Evolutionary conservation across 139 green algal genomes (phyloP).

Genomic region (Coelastrella sp.): DNA sequence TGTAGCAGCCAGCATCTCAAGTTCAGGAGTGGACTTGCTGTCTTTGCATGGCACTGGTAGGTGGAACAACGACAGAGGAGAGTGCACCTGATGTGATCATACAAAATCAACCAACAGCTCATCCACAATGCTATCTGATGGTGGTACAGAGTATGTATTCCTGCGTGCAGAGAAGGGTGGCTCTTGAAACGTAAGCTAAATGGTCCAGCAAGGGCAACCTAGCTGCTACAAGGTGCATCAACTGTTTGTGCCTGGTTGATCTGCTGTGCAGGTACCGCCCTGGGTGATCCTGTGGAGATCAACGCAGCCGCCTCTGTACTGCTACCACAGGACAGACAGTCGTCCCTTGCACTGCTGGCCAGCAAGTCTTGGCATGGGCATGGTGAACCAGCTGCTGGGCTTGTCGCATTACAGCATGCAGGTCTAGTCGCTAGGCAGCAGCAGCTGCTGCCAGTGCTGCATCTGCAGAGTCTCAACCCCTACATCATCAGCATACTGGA

Average conservation of each 20-base stretch:
- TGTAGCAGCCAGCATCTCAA: neutral
- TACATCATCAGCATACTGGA: slow-evolving; percentile 68
- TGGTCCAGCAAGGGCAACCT: too few species aligned
- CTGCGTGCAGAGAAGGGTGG: neutral
- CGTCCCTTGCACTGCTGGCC: slow-evolving; percentile 48
- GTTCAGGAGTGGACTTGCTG: slow-evolving; percentile 46
- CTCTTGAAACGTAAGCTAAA: neutral
- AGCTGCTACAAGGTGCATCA: too few species aligned
- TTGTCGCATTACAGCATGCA: slow-evolving; percentile 69
- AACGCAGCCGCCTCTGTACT: slow-evolving; percentile 25
- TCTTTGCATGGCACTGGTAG: slow-evolving; percentile 68
- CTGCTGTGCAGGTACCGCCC: neutral
- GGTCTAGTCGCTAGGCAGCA: slow-evolving; percentile 8
- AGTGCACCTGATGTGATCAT: slow-evolving; percentile 34
- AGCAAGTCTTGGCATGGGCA: slow-evolving; percentile 76
- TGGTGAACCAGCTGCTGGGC: slow-evolving; percentile 79
- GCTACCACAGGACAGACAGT: neutral
- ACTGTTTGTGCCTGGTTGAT: too few species aligned
- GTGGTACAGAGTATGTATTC: neutral
- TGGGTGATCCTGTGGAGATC: slow-evolving; percentile 43
- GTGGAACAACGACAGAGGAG: slow-evolving; percentile 23
- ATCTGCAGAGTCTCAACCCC: slow-evolving; percentile 73
- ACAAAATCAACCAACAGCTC: neutral
- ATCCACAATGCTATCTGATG: neutral
- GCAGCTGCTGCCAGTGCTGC: slow-evolving; percentile 58